Percentiles rank a stretch among this genome's conserved stretches.
phyloP scores from a whole-genome alignment of 192 early-diverging fungal genomes.

The Spizellomyces sp. region DNA sequence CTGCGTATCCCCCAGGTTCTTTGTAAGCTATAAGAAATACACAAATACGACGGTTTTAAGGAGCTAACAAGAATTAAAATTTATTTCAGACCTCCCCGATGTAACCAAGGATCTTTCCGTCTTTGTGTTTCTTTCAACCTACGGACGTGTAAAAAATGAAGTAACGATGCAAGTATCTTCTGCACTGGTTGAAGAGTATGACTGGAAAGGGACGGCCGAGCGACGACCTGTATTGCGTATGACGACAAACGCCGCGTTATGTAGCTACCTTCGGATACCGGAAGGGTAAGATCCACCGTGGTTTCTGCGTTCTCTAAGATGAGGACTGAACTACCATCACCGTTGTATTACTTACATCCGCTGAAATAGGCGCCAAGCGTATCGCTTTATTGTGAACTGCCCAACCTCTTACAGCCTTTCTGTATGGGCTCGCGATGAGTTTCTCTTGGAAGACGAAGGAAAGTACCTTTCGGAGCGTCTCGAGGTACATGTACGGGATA shows the following conservation, averaged over 20 bases:
- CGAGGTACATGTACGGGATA: slow-evolving; percentile 43
- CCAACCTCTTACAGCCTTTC: slow-evolving; percentile 43
- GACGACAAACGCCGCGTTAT: slow-evolving; percentile 43
- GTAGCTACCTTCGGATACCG: slow-evolving; percentile 36
- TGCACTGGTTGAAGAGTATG: slow-evolving; percentile 48
- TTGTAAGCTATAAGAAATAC: slow-evolving; percentile 30
- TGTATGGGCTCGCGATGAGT: slow-evolving; percentile 49
- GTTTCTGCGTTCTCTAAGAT: neutral
- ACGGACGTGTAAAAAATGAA: slow-evolving; percentile 42
- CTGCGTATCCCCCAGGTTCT: slow-evolving; percentile 48
- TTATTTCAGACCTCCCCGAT: slow-evolving; percentile 50
- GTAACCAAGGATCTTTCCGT: slow-evolving; percentile 26
- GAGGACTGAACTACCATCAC: no score
- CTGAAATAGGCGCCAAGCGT: slow-evolving; percentile 37
- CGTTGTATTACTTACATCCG: neutral
- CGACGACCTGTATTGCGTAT: slow-evolving; percentile 32
- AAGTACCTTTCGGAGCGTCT: slow-evolving; percentile 52
- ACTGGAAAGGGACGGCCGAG: slow-evolving; percentile 40
- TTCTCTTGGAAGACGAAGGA: slow-evolving; percentile 52
- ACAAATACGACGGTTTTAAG: neutral
- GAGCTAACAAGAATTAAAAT: neutral
- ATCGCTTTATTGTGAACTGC: slow-evolving; percentile 48
- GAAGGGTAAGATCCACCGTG: slow-evolving; percentile 32
- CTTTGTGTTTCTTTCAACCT: slow-evolving; percentile 45
- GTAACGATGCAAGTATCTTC: slow-evolving; percentile 27